Conservation (phyloP, 2,329 filamentous ascomycete species). For the Periconia sp. region DNA sequence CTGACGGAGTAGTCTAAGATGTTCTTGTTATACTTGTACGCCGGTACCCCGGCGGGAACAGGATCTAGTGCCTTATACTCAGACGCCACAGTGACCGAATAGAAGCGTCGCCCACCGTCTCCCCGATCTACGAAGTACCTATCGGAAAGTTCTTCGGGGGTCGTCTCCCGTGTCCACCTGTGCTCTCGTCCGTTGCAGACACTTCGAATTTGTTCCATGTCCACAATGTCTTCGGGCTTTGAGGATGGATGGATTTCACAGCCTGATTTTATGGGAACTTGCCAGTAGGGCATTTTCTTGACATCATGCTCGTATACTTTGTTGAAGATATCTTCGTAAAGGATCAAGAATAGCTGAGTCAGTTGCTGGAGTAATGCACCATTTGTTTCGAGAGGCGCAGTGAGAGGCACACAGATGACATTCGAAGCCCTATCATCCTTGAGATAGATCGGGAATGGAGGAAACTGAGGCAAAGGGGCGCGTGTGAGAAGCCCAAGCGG, state of each 20-base stretch:
- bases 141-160: constrained; percentile 45
- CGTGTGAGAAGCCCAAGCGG: constrained; percentile 74
- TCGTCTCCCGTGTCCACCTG: constrained; percentile 48
- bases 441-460: constrained; percentile 72
- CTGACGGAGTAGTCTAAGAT: constrained; percentile 87
- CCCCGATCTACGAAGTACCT: constrained; percentile 60
- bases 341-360: constrained; percentile 70
- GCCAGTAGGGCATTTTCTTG: constrained; percentile 76
- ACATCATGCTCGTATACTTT: constrained; percentile 72
- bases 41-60: constrained; percentile 60
- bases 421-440: constrained; percentile 62
- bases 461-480: constrained; percentile 62
- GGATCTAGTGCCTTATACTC: constrained; percentile 65
- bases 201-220: constrained; percentile 61
- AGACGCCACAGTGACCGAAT: constrained; percentile 48
- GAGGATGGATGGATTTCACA: background rate
- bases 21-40: constrained; percentile 46
- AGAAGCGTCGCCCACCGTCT: constrained; percentile 62
- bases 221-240: constrained; percentile 48
- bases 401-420: constrained; percentile 55
- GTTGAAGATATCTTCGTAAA: constrained; percentile 86
- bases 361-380: constrained; percentile 56
- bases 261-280: constrained; percentile 60
- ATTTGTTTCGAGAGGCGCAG: constrained; percentile 47
- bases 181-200: constrained; percentile 39